Percentiles rank a stretch among this genome's conserved stretches.
phyloP scores from a whole-genome alignment of 2,329 filamentous ascomycete genomes.

The Penicillium sclerotiorum region DNA sequence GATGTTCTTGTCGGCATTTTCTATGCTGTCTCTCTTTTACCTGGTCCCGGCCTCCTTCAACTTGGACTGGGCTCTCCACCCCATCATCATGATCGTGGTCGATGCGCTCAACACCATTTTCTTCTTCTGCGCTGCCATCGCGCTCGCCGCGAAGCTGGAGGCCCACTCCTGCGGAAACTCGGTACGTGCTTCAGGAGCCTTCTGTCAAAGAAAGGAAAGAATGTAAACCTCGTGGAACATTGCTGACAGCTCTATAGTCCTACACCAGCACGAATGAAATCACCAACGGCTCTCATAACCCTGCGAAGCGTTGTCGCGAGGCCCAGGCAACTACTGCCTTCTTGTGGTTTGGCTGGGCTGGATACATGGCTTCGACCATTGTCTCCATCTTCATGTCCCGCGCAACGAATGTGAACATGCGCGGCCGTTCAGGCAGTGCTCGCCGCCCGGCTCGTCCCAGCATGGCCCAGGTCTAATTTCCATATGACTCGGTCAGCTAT shows the following conservation, averaged over 20 bases:
- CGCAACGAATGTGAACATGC: constrained; percentile 36
- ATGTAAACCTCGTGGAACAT: no score
- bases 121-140: constrained; percentile 52
- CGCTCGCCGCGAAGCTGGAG: constrained; percentile 50
- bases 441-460: constrained; percentile 38
- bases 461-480: constrained; percentile 52
- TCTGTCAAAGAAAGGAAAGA: no score
- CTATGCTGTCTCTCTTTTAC: constrained; percentile 53
- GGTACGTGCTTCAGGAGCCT: constrained; percentile 41
- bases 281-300: constrained; percentile 45
- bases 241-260: constrained; percentile 26
- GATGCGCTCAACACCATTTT: constrained; percentile 54
- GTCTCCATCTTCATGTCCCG: constrained; percentile 43
- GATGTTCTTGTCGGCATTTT: constrained; percentile 53
- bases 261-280: constrained; percentile 49
- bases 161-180: constrained; percentile 49
- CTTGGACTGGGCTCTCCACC: constrained; percentile 43
- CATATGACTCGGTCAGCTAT: no score
- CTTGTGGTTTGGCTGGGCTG: constrained; percentile 54
- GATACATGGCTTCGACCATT: constrained; percentile 46
- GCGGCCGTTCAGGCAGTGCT: constrained; percentile 32
- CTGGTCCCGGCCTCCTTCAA: constrained; percentile 48
- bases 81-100: constrained; percentile 46
- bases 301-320: constrained; percentile 51
- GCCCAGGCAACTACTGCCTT: constrained; percentile 55